Evolutionary conservation across 1,284 basidiomycete genomes (phyloP), one percentile per base, ranked within the genome.

Genomic region (Trichosporon coremiiforme): DNA sequence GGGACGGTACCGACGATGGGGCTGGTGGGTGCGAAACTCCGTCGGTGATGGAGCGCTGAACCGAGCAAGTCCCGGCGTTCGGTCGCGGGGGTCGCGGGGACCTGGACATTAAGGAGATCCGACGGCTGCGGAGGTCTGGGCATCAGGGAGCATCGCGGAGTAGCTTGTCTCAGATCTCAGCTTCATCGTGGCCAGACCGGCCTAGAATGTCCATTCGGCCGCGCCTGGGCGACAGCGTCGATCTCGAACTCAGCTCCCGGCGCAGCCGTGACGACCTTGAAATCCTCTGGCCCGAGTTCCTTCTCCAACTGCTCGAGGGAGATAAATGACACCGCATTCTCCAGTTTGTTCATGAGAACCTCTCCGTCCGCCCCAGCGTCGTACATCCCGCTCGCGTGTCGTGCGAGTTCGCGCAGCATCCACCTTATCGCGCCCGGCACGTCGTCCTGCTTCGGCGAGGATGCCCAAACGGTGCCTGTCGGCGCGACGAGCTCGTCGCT

Each of bases 211-310:
- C 57, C 57, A 25, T 60, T 60, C 31, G 57, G 57, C 31, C 57
- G 31, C 29, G 20, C 22, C 17, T 60, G 57, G 1, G 57, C 57
- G 20, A 33, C 29, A 4, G 57, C 57, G 31, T 60, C 57, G 29
- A 60, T 20, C 31, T 60, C 57, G 15, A 33, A 60, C 31, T 60
- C 57, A 3, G 31, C 57, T 5, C 57, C 57, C 2, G 57, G 57
- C 3, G 57, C 65, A 8, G 53, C 29, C n/a, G 47, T 66, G 13
- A 55, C 65, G 50, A 66, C 47, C 9, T 50, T 47, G 20, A 66
- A 94, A 81, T 95, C 93, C 75, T 89, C 87, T 88, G 92, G 90
- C 87, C 94, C 89, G 25, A 87, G 86, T 12, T 91, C 90, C 86
- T 90, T 92, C 4, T 87, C 87, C 76, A 93, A 94, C 72, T 88